Conservation (phyloP, 495 filamentous ascomycete species). For the Xylaria intraflava region DNA sequence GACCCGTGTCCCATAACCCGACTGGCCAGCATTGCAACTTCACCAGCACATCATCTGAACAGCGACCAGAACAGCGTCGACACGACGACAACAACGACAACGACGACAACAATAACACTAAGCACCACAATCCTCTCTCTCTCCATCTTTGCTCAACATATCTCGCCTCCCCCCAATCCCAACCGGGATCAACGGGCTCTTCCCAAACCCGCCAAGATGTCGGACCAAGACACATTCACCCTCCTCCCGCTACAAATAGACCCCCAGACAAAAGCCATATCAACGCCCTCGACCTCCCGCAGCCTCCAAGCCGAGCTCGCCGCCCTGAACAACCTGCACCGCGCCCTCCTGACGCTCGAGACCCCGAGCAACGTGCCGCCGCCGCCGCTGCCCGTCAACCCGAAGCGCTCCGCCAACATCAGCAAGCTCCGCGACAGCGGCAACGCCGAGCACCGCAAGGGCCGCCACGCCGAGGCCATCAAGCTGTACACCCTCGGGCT, state of each 20-base stretch:
- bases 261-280: constrained; percentile 61
- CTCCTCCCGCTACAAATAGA: constrained; percentile 76
- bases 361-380: constrained; percentile 55
- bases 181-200: not conserved
- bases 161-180: not conserved
- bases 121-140: constrained; percentile 6
- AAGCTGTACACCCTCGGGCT: constrained; percentile 76
- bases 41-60: not conserved
- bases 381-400: constrained; percentile 73
- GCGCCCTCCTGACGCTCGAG: constrained; percentile 54
- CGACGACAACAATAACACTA: not conserved
- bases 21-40: too few species aligned
- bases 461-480: constrained; percentile 64
- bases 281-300: constrained; percentile 31
- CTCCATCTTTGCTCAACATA: not conserved
- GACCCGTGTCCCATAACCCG: too few species aligned
- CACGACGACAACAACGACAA: not conserved
- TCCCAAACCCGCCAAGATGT: constrained; percentile 35
- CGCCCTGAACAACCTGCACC: constrained; percentile 66
- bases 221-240: constrained; percentile 67
- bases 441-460: constrained; percentile 75
- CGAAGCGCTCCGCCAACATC: constrained; percentile 78
- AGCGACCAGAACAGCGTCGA: not conserved
- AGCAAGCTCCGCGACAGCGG: constrained; percentile 83
- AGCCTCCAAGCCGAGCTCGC: constrained; percentile 59